Conservation (phyloP, 768 basidiomycete species). For the Dioszegia aurantiaca region DNA sequence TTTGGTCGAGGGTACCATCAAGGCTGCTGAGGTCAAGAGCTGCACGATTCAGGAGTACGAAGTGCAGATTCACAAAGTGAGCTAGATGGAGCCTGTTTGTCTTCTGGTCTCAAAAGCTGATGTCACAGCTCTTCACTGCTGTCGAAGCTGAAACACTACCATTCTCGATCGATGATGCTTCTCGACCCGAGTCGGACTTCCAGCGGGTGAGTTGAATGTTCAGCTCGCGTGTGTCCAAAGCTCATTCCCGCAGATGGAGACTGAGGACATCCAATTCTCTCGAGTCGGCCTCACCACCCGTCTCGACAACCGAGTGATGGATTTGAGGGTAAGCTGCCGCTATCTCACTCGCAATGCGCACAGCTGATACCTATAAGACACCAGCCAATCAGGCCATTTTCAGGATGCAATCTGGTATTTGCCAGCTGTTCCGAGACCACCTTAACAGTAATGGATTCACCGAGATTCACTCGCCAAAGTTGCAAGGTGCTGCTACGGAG, state of each 20-base stretch:
- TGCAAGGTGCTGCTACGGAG: conserved; percentile 95
- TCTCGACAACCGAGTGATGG: conserved; percentile 87
- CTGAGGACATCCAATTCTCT: conserved; percentile 55
- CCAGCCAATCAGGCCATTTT: conserved; percentile 95
- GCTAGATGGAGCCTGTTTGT: conserved; percentile 13
- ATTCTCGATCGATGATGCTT: conserved; percentile 89
- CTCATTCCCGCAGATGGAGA: conserved; percentile 40
- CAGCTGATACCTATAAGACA: conserved; percentile 60
- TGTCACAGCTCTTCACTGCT: conserved; percentile 69
- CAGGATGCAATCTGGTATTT: conserved; percentile 82
- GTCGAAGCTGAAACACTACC: conserved; percentile 70
- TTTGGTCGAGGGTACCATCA: conserved; percentile 77
- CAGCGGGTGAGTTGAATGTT: conserved; percentile 59
- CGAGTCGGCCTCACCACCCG: conserved; percentile 88
- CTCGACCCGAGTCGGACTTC: conserved; percentile 72
- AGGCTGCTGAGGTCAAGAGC: conserved; percentile 82
- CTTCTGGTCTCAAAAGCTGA: not conserved
- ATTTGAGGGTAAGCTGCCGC: conserved; percentile 69
- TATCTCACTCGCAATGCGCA: not conserved
- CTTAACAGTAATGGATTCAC: conserved; percentile 72
- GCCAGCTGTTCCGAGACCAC: conserved; percentile 79
- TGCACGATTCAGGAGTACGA: conserved; percentile 84
- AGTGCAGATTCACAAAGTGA: conserved; percentile 75
- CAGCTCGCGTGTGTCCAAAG: conserved; percentile 39
- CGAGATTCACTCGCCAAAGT: conserved; percentile 96